Base-by-base conservation (phyloP, 805 yeast genomes). In the Metschnikowia bowlesiae region DNA sequence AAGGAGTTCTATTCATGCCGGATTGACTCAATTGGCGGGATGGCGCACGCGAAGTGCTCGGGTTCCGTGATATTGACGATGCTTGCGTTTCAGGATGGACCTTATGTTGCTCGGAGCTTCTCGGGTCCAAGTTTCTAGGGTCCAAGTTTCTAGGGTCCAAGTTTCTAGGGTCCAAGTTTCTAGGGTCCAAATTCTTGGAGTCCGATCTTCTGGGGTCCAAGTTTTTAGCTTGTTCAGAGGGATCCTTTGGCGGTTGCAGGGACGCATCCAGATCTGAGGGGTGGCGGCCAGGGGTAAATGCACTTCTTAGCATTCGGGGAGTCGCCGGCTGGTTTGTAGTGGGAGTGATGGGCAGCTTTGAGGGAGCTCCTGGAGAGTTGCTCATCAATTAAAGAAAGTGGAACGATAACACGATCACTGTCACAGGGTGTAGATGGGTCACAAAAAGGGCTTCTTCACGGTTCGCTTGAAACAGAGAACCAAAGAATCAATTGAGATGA, bases 291-390 rank as follows among this genome's bases (percentile, higher is more conserved):
- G 55, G 46, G 40, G 50, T 48, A 36, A 54, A 51, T 32, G 79
- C 78, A 58, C 80, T 81, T 57, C 86, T 73, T 44, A 83, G 66
- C 88, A 84, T 84, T 57, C 88, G 68, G 8, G 88, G 87, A 1
- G 89, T 83, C 1, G 88, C 88, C 2, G 86, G 87, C 13, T 67
- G 74, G 29, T 47, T 47, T 31, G 53, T 33, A 13, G 30, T 37
- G 10, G 44, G 39, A 30, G 45, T 14, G 45, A 39, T 44, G 40
- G 38, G 14, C 45, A 42, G 45, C n/a, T 38, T 31, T n/a, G 38
- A 26, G n/a, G 38, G 9, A 33, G 18, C 30, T 26, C 38, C 14
- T 22, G 32, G 45, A 4, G 28, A n/a, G 31, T 33, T 28, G n/a
- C 34, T 38, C 45, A 42, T 33, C 30, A 33, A 22, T 22, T 34